Evolutionary conservation across 169 alveolate genomes (phyloP), one percentile per base, ranked within the genome.

Genomic region (Plasmodium gaboni): DNA sequence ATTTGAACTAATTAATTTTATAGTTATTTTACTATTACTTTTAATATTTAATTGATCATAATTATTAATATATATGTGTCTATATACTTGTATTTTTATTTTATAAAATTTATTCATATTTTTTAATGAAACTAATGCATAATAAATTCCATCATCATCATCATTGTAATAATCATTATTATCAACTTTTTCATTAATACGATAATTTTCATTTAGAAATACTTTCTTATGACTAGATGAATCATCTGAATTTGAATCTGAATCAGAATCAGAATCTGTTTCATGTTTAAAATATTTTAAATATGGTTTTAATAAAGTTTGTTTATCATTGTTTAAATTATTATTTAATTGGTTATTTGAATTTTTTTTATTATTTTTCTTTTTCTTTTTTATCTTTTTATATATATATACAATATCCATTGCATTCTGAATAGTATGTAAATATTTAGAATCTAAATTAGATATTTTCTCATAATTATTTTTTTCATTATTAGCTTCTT

Each of bases 121-220:
- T 83, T 89, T 69, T 53, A 89, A 74, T 5, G 95, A 83, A n/a
- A 53, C 69, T 17, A 92, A 57, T 2, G 87, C 85, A 38, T 69
- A 69, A 22, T 91, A 48, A 26, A 93, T 89, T 44, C 92, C 95
- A 22, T 88, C 83, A 50, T 91, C 95, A 32, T 61, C 83, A n/a
- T 92, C 57, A 38, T 38, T 38, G 22, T 69, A 69, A 22, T 91
- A 48, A 26, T 92, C 87, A 53, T 90, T 94, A 22, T 88, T 73
- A 50, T 91, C 95, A 48, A 51, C 83, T 3, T 92, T 64, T 24
- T 78, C 89, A 51, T 85, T 88, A 19, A 80, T 44, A 28, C 68
- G 42, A n/a, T 87, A 17, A n/a, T 55, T 50, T 6, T 94, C 95
- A 44, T 91, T 94, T 8, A 88, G 60, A 32, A 65, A 55, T 32